phyloP scores from a whole-genome alignment of 805 yeast genomes.

The Candida berthetii region DNA sequence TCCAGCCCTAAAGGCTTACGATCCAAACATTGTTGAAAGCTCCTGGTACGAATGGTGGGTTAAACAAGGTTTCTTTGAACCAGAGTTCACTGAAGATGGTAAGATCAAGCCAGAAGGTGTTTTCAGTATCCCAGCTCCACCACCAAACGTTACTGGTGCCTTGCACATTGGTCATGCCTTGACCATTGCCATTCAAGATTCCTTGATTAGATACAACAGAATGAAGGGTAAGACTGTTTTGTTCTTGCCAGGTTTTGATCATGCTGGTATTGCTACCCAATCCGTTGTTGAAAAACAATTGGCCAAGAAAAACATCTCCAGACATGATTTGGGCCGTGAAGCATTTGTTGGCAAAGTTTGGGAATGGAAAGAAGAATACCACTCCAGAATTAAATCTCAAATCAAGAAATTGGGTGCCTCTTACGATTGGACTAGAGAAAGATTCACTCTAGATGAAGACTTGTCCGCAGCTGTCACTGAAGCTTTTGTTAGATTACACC shows the following conservation, averaged over 20 bases:
- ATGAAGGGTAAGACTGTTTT: conserved; percentile 95
- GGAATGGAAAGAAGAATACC: conserved; percentile 98
- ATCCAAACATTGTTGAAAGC: conserved; percentile 87
- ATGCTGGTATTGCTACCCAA: conserved; percentile 98
- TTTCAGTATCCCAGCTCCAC: conserved; percentile 96
- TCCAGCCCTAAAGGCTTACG: conserved; percentile 90
- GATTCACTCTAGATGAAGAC: conserved; percentile 82
- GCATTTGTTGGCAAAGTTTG: conserved; percentile 82
- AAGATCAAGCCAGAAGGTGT: conserved; percentile 72
- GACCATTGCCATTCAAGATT: conserved; percentile 91
- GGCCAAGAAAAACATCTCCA: conserved; percentile 75
- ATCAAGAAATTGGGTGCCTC: conserved; percentile 90
- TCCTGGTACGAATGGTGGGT: conserved; percentile 99
- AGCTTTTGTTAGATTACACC: conserved; percentile 87
- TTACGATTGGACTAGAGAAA: conserved; percentile 93
- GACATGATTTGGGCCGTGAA: conserved; percentile 95
- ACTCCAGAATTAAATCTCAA: conserved; percentile 77
- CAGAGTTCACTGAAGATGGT: conserved; percentile 75
- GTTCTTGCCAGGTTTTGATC: conserved; percentile 95
- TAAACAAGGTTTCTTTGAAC: conserved; percentile 80
- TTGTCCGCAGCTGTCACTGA: conserved; percentile 78
- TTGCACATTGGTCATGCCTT: conserved; percentile 97
- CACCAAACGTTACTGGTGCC: conserved; percentile 99
- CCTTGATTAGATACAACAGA: conserved; percentile 89
- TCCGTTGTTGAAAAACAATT: conserved; percentile 95